A percentile compares a stretch with the other conserved stretches of the same genome.
These are phyloP conservation scores for Podospora tetraspora DNA, from an alignment of 495 filamentous ascomycete species.

Conservation along the genomic window DNA sequence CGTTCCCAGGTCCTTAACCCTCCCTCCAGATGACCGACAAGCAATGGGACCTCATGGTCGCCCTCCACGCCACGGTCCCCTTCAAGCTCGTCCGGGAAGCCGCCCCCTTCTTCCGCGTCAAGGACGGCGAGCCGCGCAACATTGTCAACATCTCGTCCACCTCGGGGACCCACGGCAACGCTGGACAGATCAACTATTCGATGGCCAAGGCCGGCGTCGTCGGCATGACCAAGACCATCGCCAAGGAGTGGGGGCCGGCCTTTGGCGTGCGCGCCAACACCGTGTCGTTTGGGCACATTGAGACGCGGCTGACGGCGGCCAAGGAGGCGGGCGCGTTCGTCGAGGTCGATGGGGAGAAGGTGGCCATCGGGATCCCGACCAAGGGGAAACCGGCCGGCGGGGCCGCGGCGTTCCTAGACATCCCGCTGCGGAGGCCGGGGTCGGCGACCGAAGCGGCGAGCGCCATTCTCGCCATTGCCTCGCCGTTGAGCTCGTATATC, in stretches of 20 bases:
- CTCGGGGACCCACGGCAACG: slow-evolving; percentile 75
- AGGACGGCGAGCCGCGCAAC: slow-evolving; percentile 69
- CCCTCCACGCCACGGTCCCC: slow-evolving; percentile 73
- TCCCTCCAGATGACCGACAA: slow-evolving; percentile 75
- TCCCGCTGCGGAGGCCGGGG: slow-evolving; percentile 70
- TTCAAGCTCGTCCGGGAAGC: slow-evolving; percentile 76
- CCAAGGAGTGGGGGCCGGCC: slow-evolving; percentile 84
- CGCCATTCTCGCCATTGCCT: slow-evolving; percentile 72
- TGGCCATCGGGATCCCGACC: slow-evolving; percentile 71
- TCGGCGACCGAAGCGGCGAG: slow-evolving; percentile 74
- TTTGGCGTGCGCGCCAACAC: slow-evolving; percentile 83
- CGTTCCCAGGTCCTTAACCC: neutral
- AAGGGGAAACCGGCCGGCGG: slow-evolving; percentile 32
- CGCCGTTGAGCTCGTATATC: slow-evolving; percentile 75
- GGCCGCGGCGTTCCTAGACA: slow-evolving; percentile 53
- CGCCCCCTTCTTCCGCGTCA: slow-evolving; percentile 79
- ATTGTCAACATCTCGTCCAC: slow-evolving; percentile 80
- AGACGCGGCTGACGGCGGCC: slow-evolving; percentile 68
- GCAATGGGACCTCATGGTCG: slow-evolving; percentile 82
- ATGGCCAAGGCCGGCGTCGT: slow-evolving; percentile 76
- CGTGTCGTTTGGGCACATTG: slow-evolving; percentile 73
- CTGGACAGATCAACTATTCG: slow-evolving; percentile 80
- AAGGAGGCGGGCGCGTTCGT: slow-evolving; percentile 79
- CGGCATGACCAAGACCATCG: slow-evolving; percentile 78
- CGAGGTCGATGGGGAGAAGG: slow-evolving; percentile 69